These are phyloP conservation scores for Talaromyces borbonicus DNA, from an alignment of 495 filamentous ascomycete species.

Conservation along the genomic window DNA sequence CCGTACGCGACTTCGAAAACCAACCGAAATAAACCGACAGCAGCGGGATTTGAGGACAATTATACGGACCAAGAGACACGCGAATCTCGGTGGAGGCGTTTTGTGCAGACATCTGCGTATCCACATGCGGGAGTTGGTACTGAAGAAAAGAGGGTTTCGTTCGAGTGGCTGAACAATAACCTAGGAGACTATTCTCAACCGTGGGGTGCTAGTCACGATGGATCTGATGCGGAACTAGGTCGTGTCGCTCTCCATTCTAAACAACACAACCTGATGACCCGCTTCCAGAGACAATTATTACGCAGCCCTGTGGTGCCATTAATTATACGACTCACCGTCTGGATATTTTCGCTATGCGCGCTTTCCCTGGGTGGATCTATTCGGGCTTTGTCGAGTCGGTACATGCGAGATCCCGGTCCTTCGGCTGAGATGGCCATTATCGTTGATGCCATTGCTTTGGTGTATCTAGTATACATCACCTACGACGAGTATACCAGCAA, in stretches of 20 bases:
- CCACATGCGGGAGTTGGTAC: conserved; percentile 30
- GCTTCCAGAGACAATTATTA: conserved; percentile 49
- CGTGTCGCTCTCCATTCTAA: conserved; percentile 30
- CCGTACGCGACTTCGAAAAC: conserved; percentile 32
- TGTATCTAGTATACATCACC: conserved; percentile 87
- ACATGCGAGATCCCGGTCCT: conserved; percentile 45
- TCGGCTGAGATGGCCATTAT: conserved; percentile 85
- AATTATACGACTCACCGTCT: conserved; percentile 70
- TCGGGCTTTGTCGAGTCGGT: conserved; percentile 45
- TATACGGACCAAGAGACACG: conserved; percentile 15
- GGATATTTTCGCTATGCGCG: conserved; percentile 70
- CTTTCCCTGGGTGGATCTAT: conserved; percentile 73
- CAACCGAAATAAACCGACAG: conserved; percentile 16
- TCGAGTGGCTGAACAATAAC: conserved; percentile 51
- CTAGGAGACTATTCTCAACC: conserved; percentile 45
- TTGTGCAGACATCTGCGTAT: conserved; percentile 45
- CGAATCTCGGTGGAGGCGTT: conserved; percentile 53
- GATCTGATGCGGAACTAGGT: conserved; percentile 18
- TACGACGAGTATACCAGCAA: conserved; percentile 95
- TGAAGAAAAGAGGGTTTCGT: conserved; percentile 41
- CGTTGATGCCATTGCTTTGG: conserved; percentile 78
- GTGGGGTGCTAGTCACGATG: conserved; percentile 38
- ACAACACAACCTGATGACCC: conserved; percentile 45
- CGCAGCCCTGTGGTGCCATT: conserved; percentile 79
- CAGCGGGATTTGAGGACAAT: conserved; percentile 14